A percentile compares a stretch with the other conserved stretches of the same genome.
Evolutionary conservation across 306 rosid species (phyloP).

Genomic region (Cicer pinnatifidum): DNA sequence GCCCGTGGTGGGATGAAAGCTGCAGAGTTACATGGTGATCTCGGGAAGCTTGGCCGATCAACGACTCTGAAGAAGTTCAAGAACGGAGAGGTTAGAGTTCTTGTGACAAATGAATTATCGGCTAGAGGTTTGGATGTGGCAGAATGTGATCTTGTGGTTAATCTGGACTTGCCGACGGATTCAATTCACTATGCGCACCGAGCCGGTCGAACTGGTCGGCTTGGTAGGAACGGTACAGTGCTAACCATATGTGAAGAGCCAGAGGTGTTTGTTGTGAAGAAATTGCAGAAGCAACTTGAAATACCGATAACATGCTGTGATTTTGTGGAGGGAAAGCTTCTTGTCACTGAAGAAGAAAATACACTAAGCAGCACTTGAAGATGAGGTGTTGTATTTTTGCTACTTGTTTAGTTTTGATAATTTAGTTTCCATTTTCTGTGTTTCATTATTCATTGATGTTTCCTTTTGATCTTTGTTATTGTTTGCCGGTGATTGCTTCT

Average conservation of each 20-base stretch:
- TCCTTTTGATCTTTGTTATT: background rate
- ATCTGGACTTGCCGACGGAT: conserved; percentile 87
- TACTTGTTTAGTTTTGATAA: conserved; percentile 11
- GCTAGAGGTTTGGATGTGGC: conserved; percentile 96
- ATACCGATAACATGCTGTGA: conserved; percentile 64
- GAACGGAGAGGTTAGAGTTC: conserved; percentile 78
- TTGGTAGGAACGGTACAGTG: conserved; percentile 88
- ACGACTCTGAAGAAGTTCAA: conserved; percentile 86
- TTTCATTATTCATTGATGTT: conserved; percentile 29
- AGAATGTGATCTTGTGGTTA: conserved; percentile 96
- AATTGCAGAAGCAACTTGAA: conserved; percentile 87
- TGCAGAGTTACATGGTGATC: conserved; percentile 90
- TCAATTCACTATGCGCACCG: conserved; percentile 90
- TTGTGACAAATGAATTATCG: conserved; percentile 86
- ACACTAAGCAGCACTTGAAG: conserved; percentile 30
- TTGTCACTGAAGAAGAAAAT: conserved; percentile 57
- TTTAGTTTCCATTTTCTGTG: conserved; percentile 26
- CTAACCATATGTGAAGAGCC: conserved; percentile 81
- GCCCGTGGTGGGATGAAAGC: conserved; percentile 92
- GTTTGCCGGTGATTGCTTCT: conserved; percentile 14
- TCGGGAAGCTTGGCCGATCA: conserved; percentile 90
- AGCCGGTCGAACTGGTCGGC: conserved; percentile 92
- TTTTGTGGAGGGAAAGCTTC: conserved; percentile 73
- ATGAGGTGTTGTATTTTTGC: conserved; percentile 33
- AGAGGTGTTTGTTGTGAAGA: conserved; percentile 88